Percentiles rank a stretch among this genome's conserved stretches.
phyloP scores from a whole-genome alignment of 108 stramenopile genomes.

The Nitzschia putrida region DNA sequence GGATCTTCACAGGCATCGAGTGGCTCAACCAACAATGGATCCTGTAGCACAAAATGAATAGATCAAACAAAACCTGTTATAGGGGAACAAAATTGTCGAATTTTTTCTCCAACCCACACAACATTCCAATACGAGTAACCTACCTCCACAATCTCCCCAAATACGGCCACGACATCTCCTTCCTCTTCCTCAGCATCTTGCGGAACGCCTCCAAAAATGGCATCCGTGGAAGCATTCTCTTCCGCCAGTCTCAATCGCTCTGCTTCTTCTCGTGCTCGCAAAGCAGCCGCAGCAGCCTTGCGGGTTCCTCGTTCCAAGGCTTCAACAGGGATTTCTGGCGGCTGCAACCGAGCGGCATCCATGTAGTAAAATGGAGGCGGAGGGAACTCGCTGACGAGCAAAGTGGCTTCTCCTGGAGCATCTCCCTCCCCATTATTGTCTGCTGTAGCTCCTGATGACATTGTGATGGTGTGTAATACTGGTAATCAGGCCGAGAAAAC shows the following conservation, averaged over 20 bases:
- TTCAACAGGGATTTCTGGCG: slow-evolving; percentile 68
- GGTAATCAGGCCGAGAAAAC: no score
- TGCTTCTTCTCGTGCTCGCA: slow-evolving; percentile 55
- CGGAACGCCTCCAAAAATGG: slow-evolving; percentile 43
- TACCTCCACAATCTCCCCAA: slow-evolving; percentile 85
- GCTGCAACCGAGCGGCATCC: slow-evolving; percentile 44
- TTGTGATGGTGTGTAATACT: not conserved
- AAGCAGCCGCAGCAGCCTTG: slow-evolving; percentile 47
- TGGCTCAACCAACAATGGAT: slow-evolving; percentile 65
- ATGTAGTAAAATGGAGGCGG: slow-evolving; percentile 82
- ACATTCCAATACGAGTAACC: not conserved
- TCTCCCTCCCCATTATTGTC: slow-evolving; percentile 30
- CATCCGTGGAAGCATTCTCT: slow-evolving; percentile 34
- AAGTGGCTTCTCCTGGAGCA: slow-evolving; percentile 47
- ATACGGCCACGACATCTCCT: slow-evolving; percentile 76
- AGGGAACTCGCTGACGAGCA: slow-evolving; percentile 82
- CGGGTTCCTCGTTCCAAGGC: slow-evolving; percentile 75
- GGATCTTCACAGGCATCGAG: slow-evolving; percentile 77
- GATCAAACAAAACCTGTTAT: not conserved
- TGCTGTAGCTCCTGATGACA: slow-evolving; percentile 19
- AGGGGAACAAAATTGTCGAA: no score
- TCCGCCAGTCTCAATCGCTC: slow-evolving; percentile 47
- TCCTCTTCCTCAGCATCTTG: slow-evolving; percentile 60
- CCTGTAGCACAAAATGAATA: slow-evolving; percentile 13
- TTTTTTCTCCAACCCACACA: not conserved